A percentile compares a stretch with the other conserved stretches of the same genome.
Evolutionary conservation across 495 filamentous ascomycete species (phyloP).

Genomic region (Talaromyces ruber): DNA sequence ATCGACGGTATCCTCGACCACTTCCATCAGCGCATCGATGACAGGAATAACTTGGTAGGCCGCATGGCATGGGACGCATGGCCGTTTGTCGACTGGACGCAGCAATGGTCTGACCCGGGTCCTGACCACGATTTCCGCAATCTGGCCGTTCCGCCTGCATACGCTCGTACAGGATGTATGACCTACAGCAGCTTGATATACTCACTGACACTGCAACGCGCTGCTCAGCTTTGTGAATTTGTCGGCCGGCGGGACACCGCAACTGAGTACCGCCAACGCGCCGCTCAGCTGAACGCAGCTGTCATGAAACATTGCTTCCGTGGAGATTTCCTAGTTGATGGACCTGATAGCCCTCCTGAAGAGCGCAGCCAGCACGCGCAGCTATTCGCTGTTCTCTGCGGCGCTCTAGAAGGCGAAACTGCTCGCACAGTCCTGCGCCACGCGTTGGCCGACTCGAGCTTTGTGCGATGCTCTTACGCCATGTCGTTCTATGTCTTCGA

Average conservation of each 20-base stretch:
- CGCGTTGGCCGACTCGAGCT: background rate
- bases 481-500: slow-evolving; percentile 20
- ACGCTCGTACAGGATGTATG: slow-evolving; percentile 5
- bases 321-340: slow-evolving; percentile 10
- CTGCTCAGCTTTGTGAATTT: slow-evolving; percentile 13
- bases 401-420: slow-evolving; percentile 6
- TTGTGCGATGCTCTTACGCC: slow-evolving; percentile 15
- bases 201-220: slow-evolving; percentile 10
- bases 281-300: slow-evolving; percentile 9
- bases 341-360: slow-evolving; percentile 6
- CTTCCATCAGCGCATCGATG: slow-evolving; percentile 13
- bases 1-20: slow-evolving; percentile 17
- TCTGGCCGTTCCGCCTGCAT: slow-evolving; percentile 12
- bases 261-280: slow-evolving; percentile 12
- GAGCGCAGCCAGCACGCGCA: slow-evolving; percentile 20
- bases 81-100: slow-evolving; percentile 22
- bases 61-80: slow-evolving; percentile 15
- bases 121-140: slow-evolving; percentile 8
- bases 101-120: slow-evolving; percentile 14
- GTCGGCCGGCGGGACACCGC: slow-evolving; percentile 10
- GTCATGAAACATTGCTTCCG: slow-evolving; percentile 12
- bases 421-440: slow-evolving; percentile 8
- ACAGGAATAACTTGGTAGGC: slow-evolving; percentile 10
- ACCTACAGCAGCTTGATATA: slow-evolving; percentile 15
- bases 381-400: slow-evolving; percentile 17